Conservation (phyloP, 768 basidiomycete genomes). For the Xerocomellus amylosporus region DNA sequence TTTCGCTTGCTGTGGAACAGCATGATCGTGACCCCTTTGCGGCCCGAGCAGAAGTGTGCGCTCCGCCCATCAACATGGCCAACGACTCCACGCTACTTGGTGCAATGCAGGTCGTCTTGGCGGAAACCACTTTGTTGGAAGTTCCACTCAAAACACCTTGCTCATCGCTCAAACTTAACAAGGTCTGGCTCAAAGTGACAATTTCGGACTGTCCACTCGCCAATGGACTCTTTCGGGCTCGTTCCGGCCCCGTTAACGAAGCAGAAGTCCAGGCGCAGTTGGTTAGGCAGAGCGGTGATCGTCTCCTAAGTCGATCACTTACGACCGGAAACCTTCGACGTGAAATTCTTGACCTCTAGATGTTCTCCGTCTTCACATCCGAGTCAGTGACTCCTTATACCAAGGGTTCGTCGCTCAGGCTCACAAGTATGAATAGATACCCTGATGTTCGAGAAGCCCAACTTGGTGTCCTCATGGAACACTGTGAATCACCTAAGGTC, state of each 20-base stretch:
- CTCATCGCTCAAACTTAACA: neutral
- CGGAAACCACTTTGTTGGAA: neutral
- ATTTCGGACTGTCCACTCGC: constrained; percentile 15
- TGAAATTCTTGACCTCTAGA: constrained; percentile 18
- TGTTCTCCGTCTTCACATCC: constrained; percentile 28
- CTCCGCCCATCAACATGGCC: too few species aligned
- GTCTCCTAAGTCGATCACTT: constrained; percentile 13
- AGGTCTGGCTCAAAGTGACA: constrained; percentile 12
- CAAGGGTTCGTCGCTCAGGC: neutral
- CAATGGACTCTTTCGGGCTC: constrained; percentile 14
- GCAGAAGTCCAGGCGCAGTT: neutral
- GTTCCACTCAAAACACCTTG: neutral
- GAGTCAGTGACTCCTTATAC: constrained; percentile 7
- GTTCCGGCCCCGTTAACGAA: neutral
- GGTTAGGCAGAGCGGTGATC: constrained; percentile 3
- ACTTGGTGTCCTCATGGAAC: constrained; percentile 12
- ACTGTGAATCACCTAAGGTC: constrained; percentile 7
- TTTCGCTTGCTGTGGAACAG: neutral
- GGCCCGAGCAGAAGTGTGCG: too few species aligned
- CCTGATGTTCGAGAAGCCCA: constrained; percentile 16
- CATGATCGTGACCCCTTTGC: too few species aligned
- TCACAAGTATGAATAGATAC: constrained; percentile 13
- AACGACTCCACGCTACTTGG: neutral
- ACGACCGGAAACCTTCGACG: constrained; percentile 19
- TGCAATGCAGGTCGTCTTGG: constrained; percentile 1